These are phyloP conservation scores for Dendrothele bispora DNA, from an alignment of 768 basidiomycete genomes.

Conservation along the genomic window DNA sequence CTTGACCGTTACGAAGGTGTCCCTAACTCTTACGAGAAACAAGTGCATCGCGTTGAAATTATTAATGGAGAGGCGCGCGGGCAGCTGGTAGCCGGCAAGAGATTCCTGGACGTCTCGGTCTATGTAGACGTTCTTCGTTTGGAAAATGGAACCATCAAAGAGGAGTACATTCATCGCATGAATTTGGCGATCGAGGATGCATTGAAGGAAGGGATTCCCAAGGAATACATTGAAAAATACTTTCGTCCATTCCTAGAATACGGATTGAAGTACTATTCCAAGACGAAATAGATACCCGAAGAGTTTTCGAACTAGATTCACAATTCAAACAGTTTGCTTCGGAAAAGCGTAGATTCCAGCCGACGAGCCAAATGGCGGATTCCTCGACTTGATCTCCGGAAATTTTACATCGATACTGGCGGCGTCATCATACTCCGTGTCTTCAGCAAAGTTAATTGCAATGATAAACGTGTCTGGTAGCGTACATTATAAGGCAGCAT, in stretches of 20 bases:
- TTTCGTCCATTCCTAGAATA: constrained; percentile 42
- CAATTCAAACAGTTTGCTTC: no score
- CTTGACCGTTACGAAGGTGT: constrained; percentile 46
- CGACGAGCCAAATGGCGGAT: no score
- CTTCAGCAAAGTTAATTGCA: constrained; percentile 16
- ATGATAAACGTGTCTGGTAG: constrained; percentile 15
- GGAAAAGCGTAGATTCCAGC: no score
- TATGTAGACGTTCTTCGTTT: constrained; percentile 40
- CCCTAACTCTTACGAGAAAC: constrained; percentile 36
- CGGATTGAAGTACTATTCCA: not conserved
- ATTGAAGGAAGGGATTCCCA: constrained; percentile 35
- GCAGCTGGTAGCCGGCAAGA: not conserved
- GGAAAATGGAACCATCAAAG: constrained; percentile 29
- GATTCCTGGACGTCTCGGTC: constrained; percentile 30
- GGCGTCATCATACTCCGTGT: no score
- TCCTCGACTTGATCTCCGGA: no score
- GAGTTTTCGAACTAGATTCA: no score
- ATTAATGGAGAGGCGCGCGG: constrained; percentile 6
- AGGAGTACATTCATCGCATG: constrained; percentile 47
- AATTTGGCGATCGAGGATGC: constrained; percentile 46
- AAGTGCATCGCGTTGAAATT: constrained; percentile 26
- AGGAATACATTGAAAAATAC: constrained; percentile 43
- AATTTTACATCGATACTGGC: no score
- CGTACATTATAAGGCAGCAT: not conserved
- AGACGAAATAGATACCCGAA: no score